These are phyloP conservation scores for Amniculicola lignicola DNA, from an alignment of 495 filamentous ascomycete species.

Conservation along the genomic window DNA sequence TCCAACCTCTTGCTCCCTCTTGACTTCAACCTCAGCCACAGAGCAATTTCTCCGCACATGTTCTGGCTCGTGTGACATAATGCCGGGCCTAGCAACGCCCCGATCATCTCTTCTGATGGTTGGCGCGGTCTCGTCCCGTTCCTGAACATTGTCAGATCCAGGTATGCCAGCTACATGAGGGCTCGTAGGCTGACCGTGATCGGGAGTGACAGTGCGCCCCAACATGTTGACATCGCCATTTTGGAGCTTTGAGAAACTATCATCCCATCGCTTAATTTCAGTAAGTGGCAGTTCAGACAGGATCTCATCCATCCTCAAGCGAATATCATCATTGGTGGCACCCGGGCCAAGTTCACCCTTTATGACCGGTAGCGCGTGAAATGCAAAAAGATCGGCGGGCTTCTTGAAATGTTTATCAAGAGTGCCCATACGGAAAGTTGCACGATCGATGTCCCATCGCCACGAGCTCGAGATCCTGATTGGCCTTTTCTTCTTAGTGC, in stretches of 20 bases:
- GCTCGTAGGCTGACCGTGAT: too few species aligned
- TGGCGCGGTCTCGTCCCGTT: too few species aligned
- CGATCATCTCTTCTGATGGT: too few species aligned
- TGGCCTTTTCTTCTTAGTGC: too few species aligned
- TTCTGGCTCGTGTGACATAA: too few species aligned
- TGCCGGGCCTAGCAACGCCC: too few species aligned
- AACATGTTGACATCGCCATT: slow-evolving; percentile 11
- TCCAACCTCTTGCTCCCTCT: too few species aligned
- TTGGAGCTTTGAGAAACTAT: slow-evolving; percentile 1
- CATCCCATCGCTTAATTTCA: slow-evolving; percentile 5
- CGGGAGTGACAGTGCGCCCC: too few species aligned
- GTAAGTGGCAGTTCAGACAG: not conserved
- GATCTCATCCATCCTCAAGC: not conserved
- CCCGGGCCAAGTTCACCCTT: not conserved
- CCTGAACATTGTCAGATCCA: too few species aligned
- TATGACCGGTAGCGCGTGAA: slow-evolving; percentile 13
- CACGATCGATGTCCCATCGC: slow-evolving; percentile 11
- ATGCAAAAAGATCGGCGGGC: slow-evolving; percentile 16
- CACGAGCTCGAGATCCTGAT: slow-evolving; percentile 1
- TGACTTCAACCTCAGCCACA: too few species aligned
- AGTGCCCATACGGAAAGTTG: not conserved
- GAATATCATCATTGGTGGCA: not conserved
- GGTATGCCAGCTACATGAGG: too few species aligned
- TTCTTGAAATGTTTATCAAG: not conserved
- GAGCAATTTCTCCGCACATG: too few species aligned